Evolutionary conservation across 2,329 filamentous ascomycete genomes (phyloP).

Genomic region (Fusarium haematococcum): DNA sequence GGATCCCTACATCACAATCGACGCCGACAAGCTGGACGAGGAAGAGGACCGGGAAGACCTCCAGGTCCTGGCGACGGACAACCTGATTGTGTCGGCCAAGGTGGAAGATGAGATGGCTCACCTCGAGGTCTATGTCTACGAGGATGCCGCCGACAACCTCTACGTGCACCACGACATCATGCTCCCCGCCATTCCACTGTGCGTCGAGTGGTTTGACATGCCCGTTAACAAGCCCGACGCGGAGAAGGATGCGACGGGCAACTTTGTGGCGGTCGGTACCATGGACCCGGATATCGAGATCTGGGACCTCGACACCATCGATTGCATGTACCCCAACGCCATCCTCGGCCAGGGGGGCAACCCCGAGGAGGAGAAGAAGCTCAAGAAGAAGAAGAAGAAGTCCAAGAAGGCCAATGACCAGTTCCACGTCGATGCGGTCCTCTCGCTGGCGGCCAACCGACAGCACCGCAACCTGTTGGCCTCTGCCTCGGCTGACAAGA

Average conservation of each 20-base stretch:
- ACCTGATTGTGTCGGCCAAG: constrained; percentile 90
- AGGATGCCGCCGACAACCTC: constrained; percentile 93
- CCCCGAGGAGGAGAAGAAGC: constrained; percentile 67
- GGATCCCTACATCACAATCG: constrained; percentile 95
- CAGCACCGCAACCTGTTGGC: constrained; percentile 94
- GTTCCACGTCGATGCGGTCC: constrained; percentile 93
- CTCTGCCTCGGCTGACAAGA: constrained; percentile 95
- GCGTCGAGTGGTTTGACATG: constrained; percentile 94
- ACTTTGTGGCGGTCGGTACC: constrained; percentile 94
- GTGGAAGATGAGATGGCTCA: constrained; percentile 98
- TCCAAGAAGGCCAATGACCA: constrained; percentile 87
- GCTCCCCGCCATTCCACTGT: constrained; percentile 95
- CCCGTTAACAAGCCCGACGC: constrained; percentile 79
- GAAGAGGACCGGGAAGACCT: constrained; percentile 94
- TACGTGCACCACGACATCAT: constrained; percentile 99
- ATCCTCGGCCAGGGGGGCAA: constrained; percentile 84
- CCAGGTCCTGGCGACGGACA: constrained; percentile 92
- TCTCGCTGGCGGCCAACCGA: constrained; percentile 91
- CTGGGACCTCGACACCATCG: constrained; percentile 95
- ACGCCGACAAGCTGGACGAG: constrained; percentile 75
- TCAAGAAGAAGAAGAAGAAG: constrained; percentile 94
- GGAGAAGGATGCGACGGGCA: constrained; percentile 77
- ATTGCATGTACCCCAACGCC: constrained; percentile 98
- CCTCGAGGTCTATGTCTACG: constrained; percentile 96
- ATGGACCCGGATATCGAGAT: constrained; percentile 99